Conservation (phyloP, 306 rosid genomes). For the Sphenostylis stenocarpa region DNA sequence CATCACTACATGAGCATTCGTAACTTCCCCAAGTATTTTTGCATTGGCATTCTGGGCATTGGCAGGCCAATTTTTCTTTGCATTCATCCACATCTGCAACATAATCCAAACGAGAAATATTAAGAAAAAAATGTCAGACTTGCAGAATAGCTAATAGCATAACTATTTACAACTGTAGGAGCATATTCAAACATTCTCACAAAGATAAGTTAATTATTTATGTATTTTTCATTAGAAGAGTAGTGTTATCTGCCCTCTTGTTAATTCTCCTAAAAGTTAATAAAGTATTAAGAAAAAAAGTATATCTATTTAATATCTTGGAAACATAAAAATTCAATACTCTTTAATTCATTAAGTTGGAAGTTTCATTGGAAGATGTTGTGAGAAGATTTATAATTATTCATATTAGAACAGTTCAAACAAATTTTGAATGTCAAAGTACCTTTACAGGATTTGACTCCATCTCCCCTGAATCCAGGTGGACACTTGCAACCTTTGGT, state of each 20-base stretch:
- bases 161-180: neutral
- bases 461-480: slow-evolving; percentile 86
- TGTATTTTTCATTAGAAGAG: neutral
- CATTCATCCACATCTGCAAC: slow-evolving; percentile 84
- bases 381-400: neutral
- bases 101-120: slow-evolving; percentile 16
- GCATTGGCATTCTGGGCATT: slow-evolving; percentile 86
- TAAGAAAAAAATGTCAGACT: neutral
- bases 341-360: neutral
- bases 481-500: slow-evolving; percentile 89
- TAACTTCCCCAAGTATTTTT: slow-evolving; percentile 92
- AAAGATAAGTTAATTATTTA: neutral
- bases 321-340: neutral
- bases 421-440: slow-evolving; percentile 10
- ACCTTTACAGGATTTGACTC: slow-evolving; percentile 77
- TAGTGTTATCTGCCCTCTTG: neutral
- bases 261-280: neutral
- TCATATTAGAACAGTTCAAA: neutral
- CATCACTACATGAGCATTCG: slow-evolving; percentile 71
- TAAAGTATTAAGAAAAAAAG: neutral
- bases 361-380: neutral
- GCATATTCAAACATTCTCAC: slow-evolving; percentile 9
- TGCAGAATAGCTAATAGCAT: neutral
- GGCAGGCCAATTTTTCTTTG: slow-evolving; percentile 74
- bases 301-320: neutral